Evolutionary conservation across 768 basidiomycete genomes (phyloP).

Genomic region (Termitomyces sp.): DNA sequence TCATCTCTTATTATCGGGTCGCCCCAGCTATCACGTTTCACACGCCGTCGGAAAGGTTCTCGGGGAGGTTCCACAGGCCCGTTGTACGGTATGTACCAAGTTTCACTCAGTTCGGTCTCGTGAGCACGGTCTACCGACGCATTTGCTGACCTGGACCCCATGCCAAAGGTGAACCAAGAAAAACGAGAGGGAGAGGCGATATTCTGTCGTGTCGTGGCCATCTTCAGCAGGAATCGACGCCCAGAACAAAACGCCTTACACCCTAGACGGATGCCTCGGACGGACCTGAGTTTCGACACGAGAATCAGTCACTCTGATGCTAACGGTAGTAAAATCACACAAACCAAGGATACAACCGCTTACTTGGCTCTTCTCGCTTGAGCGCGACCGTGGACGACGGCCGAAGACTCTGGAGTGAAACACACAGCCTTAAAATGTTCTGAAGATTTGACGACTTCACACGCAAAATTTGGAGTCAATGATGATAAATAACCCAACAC

Average conservation of each 20-base stretch:
- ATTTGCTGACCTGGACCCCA: slow-evolving; percentile 11
- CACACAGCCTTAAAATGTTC: neutral
- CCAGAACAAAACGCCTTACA: neutral
- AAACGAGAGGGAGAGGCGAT: slow-evolving; percentile 10
- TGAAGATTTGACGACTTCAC: neutral
- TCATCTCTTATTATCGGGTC: slow-evolving; percentile 28
- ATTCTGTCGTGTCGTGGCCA: neutral
- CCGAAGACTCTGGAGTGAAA: neutral
- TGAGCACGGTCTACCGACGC: slow-evolving; percentile 3
- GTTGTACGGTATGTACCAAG: slow-evolving; percentile 64
- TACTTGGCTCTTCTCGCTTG: neutral
- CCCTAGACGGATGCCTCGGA: neutral
- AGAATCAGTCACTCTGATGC: neutral
- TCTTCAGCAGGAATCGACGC: neutral
- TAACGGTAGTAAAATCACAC: neutral
- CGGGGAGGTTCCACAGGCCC: slow-evolving; percentile 51
- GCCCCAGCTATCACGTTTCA: slow-evolving; percentile 38
- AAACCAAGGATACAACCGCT: neutral
- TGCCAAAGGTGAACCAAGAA: slow-evolving; percentile 14
- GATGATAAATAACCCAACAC: too few relatives aligned
- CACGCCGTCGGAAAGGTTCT: slow-evolving; percentile 20
- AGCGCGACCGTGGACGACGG: neutral
- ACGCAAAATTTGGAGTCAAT: neutral
- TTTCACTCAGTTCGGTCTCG: slow-evolving; percentile 23
- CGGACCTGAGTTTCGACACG: neutral